phyloP scores from a whole-genome alignment of 164 flowering plant genomes.

The Chimonanthus salicifolius region DNA sequence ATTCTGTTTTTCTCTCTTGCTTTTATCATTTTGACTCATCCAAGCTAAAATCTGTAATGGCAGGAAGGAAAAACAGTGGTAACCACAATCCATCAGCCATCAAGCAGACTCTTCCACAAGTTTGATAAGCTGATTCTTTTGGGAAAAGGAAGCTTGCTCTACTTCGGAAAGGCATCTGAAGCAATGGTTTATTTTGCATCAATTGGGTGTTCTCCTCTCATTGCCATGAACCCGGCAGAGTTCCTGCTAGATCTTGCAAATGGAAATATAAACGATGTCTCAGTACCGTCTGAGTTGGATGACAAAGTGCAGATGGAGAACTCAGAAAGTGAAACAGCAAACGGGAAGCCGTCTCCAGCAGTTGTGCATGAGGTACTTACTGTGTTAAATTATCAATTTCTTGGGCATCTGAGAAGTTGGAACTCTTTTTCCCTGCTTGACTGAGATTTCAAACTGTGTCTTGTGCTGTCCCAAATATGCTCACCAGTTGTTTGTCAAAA shows the following conservation, averaged over 20 bases:
- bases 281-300: constrained; percentile 81
- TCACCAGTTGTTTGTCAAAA: no score
- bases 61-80: constrained; percentile 94
- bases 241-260: constrained; percentile 95
- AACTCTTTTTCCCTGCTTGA: no score
- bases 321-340: constrained; percentile 39
- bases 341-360: constrained; percentile 71
- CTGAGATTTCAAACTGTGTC: no score
- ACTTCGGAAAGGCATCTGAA: constrained; percentile 90
- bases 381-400: no score
- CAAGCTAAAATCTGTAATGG: not conserved
- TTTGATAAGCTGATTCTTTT: constrained; percentile 92
- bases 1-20: not conserved
- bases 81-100: constrained; percentile 97
- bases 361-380: constrained; percentile 68
- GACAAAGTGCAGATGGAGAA: constrained; percentile 69
- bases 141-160: constrained; percentile 83
- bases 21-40: not conserved
- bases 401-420: no score
- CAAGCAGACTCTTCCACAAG: constrained; percentile 92
- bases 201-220: constrained; percentile 83
- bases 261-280: constrained; percentile 83
- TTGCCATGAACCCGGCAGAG: constrained; percentile 98
- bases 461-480: no score
- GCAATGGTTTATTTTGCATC: constrained; percentile 83